Evolutionary conservation across 805 yeast species (phyloP).

Genomic region (Wickerhamomyces bovis): DNA sequence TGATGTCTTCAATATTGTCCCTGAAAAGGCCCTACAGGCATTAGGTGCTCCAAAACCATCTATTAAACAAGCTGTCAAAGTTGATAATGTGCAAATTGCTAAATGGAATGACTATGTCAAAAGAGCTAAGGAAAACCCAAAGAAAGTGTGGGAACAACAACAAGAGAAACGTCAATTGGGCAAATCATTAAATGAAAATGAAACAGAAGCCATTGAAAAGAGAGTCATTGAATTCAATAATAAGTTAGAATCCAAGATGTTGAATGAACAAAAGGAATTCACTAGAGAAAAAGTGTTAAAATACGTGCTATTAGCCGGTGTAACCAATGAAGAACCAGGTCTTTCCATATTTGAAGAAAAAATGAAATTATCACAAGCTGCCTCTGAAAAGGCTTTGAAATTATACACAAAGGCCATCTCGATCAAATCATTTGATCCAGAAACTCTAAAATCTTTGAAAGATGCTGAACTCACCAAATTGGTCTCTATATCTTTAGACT

Average conservation of each 20-base stretch:
- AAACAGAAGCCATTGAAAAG: constrained; percentile 13
- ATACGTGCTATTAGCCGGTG: constrained; percentile 13
- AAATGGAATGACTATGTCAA: constrained; percentile 73
- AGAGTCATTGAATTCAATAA: constrained; percentile 14
- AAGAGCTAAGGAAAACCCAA: constrained; percentile 43
- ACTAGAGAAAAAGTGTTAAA: constrained; percentile 16
- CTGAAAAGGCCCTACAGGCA: constrained; percentile 79
- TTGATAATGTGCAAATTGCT: constrained; percentile 66
- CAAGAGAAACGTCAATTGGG: constrained; percentile 31
- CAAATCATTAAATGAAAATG: constrained; percentile 12
- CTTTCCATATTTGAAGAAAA: constrained; percentile 8
- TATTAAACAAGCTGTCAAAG: constrained; percentile 54
- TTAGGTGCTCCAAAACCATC: constrained; percentile 83
- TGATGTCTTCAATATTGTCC: constrained; percentile 79
- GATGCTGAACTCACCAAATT: constrained; percentile 8
- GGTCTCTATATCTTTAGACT: constrained; percentile 6
- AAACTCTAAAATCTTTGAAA: constrained; percentile 10
- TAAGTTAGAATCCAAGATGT: constrained; percentile 16
- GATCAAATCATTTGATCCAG: constrained; percentile 11
- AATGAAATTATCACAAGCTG: constrained; percentile 10
- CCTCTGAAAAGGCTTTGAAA: constrained; percentile 20
- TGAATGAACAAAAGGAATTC: constrained; percentile 17
- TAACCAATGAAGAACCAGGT: constrained; percentile 9
- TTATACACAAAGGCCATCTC: constrained; percentile 14
- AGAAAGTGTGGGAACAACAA: constrained; percentile 29